These are phyloP conservation scores for Yamadazyma blattariae DNA, from an alignment of 1,139 yeast genomes.

Conservation along the genomic window DNA sequence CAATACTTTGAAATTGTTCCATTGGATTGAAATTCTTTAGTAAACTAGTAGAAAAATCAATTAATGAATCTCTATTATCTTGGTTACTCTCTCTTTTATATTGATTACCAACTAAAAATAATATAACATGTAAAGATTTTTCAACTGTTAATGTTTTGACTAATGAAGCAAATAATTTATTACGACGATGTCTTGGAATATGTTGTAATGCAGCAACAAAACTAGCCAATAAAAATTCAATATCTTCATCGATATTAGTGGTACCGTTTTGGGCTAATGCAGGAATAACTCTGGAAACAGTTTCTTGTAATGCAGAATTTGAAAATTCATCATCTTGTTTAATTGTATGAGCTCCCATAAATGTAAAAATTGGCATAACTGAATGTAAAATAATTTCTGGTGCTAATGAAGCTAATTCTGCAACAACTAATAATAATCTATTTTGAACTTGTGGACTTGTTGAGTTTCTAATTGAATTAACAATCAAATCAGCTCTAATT, in stretches of 20 bases:
- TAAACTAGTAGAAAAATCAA: slow-evolving; percentile 72
- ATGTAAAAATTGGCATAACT: slow-evolving; percentile 98
- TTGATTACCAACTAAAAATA: slow-evolving; percentile 80
- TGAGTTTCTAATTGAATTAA: slow-evolving; percentile 84
- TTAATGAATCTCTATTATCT: slow-evolving; percentile 62
- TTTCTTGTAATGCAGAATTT: slow-evolving; percentile 87
- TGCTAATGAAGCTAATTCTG: slow-evolving; percentile 81
- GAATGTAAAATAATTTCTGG: slow-evolving; percentile 93
- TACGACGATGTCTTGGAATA: slow-evolving; percentile 95
- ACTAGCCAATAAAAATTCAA: slow-evolving; percentile 81
- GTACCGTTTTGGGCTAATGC: slow-evolving; percentile 68
- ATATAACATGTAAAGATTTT: slow-evolving; percentile 64
- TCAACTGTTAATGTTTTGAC: slow-evolving; percentile 73
- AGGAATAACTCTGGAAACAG: slow-evolving; percentile 87
- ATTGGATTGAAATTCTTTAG: slow-evolving; percentile 62
- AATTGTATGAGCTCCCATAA: slow-evolving; percentile 97
- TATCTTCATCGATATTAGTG: slow-evolving; percentile 21
- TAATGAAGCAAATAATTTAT: slow-evolving; percentile 74
- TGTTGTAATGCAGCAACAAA: slow-evolving; percentile 93
- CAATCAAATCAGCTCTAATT: slow-evolving; percentile 85
- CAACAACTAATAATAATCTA: slow-evolving; percentile 75
- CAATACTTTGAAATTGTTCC: slow-evolving; percentile 66
- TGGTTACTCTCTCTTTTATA: slow-evolving; percentile 54
- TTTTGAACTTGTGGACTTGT: slow-evolving; percentile 95
- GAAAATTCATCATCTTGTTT: slow-evolving; percentile 97